A percentile compares a stretch with the other conserved stretches of the same genome.
Conservation (phyloP, 1,284 basidiomycete genomes). For the Leucoagaricus sp. region DNA sequence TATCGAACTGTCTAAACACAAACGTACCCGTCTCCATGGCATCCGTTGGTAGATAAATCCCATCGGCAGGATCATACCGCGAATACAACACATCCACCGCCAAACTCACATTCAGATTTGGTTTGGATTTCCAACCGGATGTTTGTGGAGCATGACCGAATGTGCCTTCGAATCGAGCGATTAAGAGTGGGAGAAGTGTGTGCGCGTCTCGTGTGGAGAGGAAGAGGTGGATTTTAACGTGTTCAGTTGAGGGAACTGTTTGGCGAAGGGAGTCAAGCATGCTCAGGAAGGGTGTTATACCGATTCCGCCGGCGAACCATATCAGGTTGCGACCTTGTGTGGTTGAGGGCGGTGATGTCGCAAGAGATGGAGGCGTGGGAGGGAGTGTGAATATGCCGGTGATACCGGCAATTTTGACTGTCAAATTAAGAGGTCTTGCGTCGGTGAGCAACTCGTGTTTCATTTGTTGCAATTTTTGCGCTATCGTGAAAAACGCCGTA, state of each 20-base stretch:
- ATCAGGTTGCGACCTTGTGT: constrained; percentile 29
- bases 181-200: constrained; percentile 36
- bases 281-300: constrained; percentile 57
- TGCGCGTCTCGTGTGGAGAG: constrained; percentile 53
- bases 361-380: constrained; percentile 24
- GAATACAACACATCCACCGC: constrained; percentile 13
- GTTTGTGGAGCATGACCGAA: not conserved
- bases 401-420: constrained; percentile 39
- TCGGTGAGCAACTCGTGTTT: constrained; percentile 43
- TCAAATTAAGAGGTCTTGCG: constrained; percentile 35
- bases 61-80: constrained; percentile 13
- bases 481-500: constrained; percentile 49
- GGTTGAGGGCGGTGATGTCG: constrained; percentile 22
- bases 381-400: constrained; percentile 36
- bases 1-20: constrained; percentile 25
- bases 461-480: constrained; percentile 36
- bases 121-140: not conserved
- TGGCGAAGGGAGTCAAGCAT: constrained; percentile 38
- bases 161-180: constrained; percentile 4
- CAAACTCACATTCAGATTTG: not conserved
- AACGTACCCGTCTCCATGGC: no score
- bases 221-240: constrained; percentile 44
- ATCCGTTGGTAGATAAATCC: not conserved
- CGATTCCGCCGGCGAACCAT: constrained; percentile 61
- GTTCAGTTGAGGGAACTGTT: constrained; percentile 2